These are phyloP conservation scores for Thermomyces lanuginosus DNA, from an alignment of 2,329 filamentous ascomycete genomes.

Conservation along the genomic window DNA sequence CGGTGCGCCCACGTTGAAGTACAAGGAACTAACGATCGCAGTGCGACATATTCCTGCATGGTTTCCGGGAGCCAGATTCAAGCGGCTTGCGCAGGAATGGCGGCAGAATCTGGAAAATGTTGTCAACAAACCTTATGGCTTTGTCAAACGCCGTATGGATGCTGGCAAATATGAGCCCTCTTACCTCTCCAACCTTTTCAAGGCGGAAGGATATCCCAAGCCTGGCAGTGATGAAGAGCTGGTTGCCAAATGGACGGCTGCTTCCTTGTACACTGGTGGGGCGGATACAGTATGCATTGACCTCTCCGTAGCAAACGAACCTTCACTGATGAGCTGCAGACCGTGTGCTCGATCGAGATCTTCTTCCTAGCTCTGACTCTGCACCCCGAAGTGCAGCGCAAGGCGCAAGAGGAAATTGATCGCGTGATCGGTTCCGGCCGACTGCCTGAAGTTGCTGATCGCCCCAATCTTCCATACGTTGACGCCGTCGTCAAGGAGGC, in stretches of 20 bases:
- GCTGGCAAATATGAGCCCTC: slow-evolving; percentile 17
- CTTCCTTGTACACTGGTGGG: slow-evolving; percentile 28
- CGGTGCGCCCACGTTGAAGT: no score
- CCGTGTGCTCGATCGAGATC: slow-evolving; percentile 22
- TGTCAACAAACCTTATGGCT: slow-evolving; percentile 27
- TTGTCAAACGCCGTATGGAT: slow-evolving; percentile 25
- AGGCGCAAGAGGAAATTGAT: slow-evolving; percentile 30
- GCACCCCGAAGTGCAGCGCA: slow-evolving; percentile 35
- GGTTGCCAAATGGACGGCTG: slow-evolving; percentile 28
- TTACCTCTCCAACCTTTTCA: slow-evolving; percentile 23
- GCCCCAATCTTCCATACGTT: slow-evolving; percentile 15
- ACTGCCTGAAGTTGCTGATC: slow-evolving; percentile 21
- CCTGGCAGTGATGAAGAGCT: slow-evolving; percentile 15
- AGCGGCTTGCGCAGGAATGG: slow-evolving; percentile 25
- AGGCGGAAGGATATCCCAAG: slow-evolving; percentile 19
- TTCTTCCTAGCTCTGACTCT: slow-evolving; percentile 39
- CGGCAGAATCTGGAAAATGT: slow-evolving; percentile 15
- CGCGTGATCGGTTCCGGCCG: slow-evolving; percentile 15
- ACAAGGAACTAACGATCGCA: no score
- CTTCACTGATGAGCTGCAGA: slow-evolving; percentile 15
- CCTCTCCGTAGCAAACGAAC: slow-evolving; percentile 1
- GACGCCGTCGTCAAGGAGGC: slow-evolving; percentile 17
- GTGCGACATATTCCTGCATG: slow-evolving; percentile 29
- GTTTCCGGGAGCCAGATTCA: slow-evolving; percentile 32
- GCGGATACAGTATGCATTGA: slow-evolving; percentile 22